Percentiles rank a stretch among this genome's conserved stretches.
Conservation (phyloP, 768 basidiomycete genomes). For the Lentinula detonsa region DNA sequence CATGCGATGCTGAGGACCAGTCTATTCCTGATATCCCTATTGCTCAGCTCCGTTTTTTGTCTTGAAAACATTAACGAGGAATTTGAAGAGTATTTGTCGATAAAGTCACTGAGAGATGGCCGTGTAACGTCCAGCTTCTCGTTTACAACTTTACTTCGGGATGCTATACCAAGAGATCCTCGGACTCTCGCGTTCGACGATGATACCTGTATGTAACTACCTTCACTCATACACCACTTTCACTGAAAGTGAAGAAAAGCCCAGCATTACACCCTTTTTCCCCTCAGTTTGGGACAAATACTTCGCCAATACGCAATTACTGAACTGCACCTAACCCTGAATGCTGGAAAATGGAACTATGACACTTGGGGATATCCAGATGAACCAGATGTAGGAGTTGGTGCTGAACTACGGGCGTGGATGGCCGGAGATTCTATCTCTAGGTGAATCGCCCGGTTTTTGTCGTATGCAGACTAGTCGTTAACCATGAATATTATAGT, state of each 20-base stretch:
- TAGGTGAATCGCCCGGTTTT: constrained; percentile 32
- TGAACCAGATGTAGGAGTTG: constrained; percentile 70
- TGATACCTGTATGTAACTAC: constrained; percentile 30
- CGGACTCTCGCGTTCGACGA: constrained; percentile 37
- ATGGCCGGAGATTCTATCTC: constrained; percentile 57
- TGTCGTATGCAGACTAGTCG: not conserved
- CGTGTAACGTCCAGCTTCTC: constrained; percentile 76
- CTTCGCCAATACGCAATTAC: constrained; percentile 80
- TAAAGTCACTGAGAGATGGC: constrained; percentile 68
- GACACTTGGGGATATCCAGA: constrained; percentile 78
- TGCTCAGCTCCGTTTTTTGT: not conserved
- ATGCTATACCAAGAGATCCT: constrained; percentile 52
- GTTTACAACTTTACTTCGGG: constrained; percentile 61
- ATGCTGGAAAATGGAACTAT: constrained; percentile 91
- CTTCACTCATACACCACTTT: constrained; percentile 2
- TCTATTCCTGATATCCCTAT: not conserved
- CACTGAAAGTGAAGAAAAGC: constrained; percentile 29
- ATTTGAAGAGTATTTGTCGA: constrained; percentile 40
- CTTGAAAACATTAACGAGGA: constrained; percentile 23
- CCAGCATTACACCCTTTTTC: constrained; percentile 85
- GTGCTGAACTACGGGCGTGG: constrained; percentile 92
- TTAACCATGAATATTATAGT: constrained; percentile 27
- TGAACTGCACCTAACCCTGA: constrained; percentile 84
- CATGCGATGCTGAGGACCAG: not conserved
- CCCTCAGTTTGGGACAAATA: constrained; percentile 82